Base-by-base conservation (phyloP, 169 alveolate species). In the Eimeria acervulina region DNA sequence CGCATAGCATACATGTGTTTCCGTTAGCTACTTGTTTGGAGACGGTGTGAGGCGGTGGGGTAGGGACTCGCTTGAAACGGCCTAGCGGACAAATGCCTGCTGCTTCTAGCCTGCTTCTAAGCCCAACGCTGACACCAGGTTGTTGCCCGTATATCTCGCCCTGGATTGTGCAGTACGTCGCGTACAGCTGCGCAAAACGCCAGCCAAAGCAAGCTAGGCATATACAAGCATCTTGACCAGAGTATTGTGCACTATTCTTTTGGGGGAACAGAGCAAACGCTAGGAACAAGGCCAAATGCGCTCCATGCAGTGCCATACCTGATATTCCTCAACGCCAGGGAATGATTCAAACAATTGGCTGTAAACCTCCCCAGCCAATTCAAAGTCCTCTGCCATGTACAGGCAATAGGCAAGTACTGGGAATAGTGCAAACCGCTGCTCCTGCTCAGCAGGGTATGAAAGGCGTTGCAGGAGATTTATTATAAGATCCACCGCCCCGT, bases 321-420 rank as follows among this genome's bases (percentile, higher is more conserved):
- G 59, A 40, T 87, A 87, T 87, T 87, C 94, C 47, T n/a, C 83
- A 59, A 38, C 80, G 51, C 33, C 83, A 36, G 94, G 94, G 47
- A 87, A 87, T 36, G 83, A 81, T 61, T 87, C 83, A 26, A 36
- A 31, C 33, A 87, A 63, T 6, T 8, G 80, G 66, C 28, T 87
- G 81, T 93, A 93, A 7, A 63, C 38, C 28, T 59, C 87, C 52
- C 80, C 88, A 23, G 96, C 96, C 52, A 44, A 88, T 52, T 42
- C 81, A 66, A 81, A 93, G n/a, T 61, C 81, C 63, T 66, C 36
- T 47, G 42, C 74, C 89, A 33, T 78, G 55, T 93, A 93, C 13
- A 55, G 40, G 63, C 89, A 93, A 55, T 93, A 93, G 13, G 68
- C 96, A 19, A 93, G 93, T 70, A 93, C 28, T 33, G 89, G 44